Evolutionary conservation across 2,329 filamentous ascomycete species (phyloP).

Genomic region (Ceratocystis papillata): DNA sequence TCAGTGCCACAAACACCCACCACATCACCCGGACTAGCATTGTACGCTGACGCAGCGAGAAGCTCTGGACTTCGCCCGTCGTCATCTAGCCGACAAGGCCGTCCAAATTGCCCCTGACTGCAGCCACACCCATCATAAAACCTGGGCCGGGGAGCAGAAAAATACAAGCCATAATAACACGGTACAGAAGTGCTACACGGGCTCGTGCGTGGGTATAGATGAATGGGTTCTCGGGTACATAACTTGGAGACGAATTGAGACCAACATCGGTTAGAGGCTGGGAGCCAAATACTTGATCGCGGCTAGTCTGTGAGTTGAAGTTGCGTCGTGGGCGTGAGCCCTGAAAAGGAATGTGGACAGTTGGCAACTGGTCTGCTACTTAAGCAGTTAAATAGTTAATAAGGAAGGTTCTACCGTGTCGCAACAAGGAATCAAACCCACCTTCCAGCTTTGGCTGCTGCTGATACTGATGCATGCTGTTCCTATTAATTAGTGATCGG

Average conservation of each 20-base stretch:
- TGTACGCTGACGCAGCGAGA: slow-evolving; percentile 16
- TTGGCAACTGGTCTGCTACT: not conserved
- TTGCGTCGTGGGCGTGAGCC: not conserved
- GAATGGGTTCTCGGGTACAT: slow-evolving; percentile 18
- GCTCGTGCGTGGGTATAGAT: not conserved
- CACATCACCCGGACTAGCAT: slow-evolving; percentile 16
- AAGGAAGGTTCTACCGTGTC: too few species aligned
- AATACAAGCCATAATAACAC: not conserved
- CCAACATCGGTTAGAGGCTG: slow-evolving; percentile 15
- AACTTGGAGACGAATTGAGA: not conserved
- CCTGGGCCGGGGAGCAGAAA: slow-evolving; percentile 15
- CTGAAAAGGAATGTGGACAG: not conserved
- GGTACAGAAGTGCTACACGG: slow-evolving; percentile 13
- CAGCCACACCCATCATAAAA: slow-evolving; percentile 12
- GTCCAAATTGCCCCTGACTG: slow-evolving; percentile 16
- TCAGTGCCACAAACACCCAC: slow-evolving; percentile 16
- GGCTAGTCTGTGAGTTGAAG: slow-evolving; percentile 13
- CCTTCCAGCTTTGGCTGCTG: not conserved
- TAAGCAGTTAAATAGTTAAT: not conserved
- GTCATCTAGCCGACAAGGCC: slow-evolving; percentile 11
- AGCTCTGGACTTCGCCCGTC: slow-evolving; percentile 11
- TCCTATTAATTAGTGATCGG: slow-evolving; percentile 4
- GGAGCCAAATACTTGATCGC: slow-evolving; percentile 16
- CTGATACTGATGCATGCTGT: slow-evolving; percentile 1
- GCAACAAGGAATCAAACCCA: not conserved